phyloP scores from a whole-genome alignment of 257 asterid species.

The Lycium barbarum region DNA sequence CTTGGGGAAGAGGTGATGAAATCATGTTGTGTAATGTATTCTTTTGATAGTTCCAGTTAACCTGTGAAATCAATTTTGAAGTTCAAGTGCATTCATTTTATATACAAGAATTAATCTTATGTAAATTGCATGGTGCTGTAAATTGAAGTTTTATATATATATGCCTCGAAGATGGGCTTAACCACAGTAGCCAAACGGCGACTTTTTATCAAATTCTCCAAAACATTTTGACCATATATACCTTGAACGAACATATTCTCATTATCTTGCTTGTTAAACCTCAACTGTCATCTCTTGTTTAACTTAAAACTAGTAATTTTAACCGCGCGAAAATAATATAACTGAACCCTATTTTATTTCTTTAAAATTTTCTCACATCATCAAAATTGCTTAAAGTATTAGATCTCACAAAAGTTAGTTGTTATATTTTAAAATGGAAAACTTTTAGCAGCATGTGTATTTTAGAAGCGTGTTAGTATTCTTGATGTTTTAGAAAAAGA shows the following conservation, averaged over 20 bases:
- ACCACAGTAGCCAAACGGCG: background rate
- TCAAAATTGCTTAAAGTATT: too few species aligned
- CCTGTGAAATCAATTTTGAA: slow-evolving; percentile 43
- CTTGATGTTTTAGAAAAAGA: too few species aligned
- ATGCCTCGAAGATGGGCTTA: background rate
- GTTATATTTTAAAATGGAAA: too few species aligned
- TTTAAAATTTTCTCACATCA: too few species aligned
- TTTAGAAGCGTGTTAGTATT: too few species aligned
- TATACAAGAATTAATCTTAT: background rate
- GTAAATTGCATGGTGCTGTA: background rate
- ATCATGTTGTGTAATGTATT: slow-evolving; percentile 75
- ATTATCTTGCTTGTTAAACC: background rate
- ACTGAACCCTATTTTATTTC: too few species aligned
- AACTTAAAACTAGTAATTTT: too few species aligned
- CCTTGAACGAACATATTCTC: background rate
- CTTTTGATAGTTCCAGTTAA: slow-evolving; percentile 37
- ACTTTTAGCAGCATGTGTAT: too few species aligned
- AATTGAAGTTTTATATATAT: background rate
- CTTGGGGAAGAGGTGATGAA: slow-evolving; percentile 28
- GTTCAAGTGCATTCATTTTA: slow-evolving; percentile 31
- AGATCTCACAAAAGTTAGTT: too few species aligned
- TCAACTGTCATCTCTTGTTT: background rate
- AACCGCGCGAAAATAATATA: too few species aligned
- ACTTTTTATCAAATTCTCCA: too few species aligned
- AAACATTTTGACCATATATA: too few species aligned